phyloP scores from a whole-genome alignment of 495 filamentous ascomycete species.

The Aspergillus nidulans region DNA sequence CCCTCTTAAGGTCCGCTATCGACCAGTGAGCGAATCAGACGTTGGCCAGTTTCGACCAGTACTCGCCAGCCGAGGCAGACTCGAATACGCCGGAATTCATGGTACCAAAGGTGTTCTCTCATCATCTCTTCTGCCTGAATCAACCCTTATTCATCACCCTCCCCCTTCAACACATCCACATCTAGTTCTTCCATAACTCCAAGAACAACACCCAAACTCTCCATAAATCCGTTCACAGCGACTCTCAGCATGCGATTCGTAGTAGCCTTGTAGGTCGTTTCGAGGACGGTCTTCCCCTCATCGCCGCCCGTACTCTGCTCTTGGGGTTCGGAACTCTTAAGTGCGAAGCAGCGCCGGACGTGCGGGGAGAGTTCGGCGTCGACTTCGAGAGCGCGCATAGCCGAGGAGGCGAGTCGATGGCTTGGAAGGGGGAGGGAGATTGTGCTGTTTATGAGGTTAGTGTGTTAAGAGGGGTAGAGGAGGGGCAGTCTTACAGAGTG shows the following conservation, averaged over 20 bases:
- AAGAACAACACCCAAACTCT: slow-evolving; percentile 76
- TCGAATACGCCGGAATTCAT: not conserved
- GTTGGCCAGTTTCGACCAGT: not conserved
- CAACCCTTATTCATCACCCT: slow-evolving; percentile 24
- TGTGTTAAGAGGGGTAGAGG: not conserved
- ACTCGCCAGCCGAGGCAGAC: not conserved
- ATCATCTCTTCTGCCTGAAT: not conserved
- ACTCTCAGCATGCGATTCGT: slow-evolving; percentile 96
- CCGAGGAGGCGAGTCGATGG: slow-evolving; percentile 69
- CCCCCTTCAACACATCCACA: slow-evolving; percentile 63
- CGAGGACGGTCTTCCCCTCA: slow-evolving; percentile 54
- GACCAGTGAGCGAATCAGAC: not conserved
- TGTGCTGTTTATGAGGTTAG: slow-evolving; percentile 47
- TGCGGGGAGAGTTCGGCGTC: slow-evolving; percentile 84
- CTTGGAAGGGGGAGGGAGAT: slow-evolving; percentile 83
- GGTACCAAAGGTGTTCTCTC: not conserved
- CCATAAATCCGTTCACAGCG: slow-evolving; percentile 97
- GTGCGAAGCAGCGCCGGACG: slow-evolving; percentile 67
- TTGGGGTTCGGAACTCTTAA: slow-evolving; percentile 36
- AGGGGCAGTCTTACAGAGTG: slow-evolving; percentile 54
- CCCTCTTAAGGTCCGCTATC: not conserved
- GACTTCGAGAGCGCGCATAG: slow-evolving; percentile 71
- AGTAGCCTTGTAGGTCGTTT: slow-evolving; percentile 76
- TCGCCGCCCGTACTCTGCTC: slow-evolving; percentile 22
- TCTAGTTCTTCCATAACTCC: slow-evolving; percentile 87